phyloP scores from a whole-genome alignment of 2,329 filamentous ascomycete genomes.

The Fusarium pseudoanthophilum region DNA sequence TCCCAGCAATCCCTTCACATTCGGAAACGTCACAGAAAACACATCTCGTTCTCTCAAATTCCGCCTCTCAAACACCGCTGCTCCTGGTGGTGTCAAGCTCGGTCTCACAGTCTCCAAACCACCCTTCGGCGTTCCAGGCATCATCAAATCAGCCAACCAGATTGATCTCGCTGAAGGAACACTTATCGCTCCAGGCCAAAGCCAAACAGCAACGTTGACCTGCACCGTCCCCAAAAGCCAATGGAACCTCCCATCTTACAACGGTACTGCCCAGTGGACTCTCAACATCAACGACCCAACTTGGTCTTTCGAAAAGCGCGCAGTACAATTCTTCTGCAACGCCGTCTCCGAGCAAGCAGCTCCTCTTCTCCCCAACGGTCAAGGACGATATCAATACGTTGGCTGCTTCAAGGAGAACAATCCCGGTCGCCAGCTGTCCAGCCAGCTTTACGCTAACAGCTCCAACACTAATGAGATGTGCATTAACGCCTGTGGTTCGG shows the following conservation, averaged over 20 bases:
- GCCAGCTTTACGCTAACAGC: constrained; percentile 53
- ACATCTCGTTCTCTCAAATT: constrained; percentile 59
- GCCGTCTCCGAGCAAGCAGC: constrained; percentile 64
- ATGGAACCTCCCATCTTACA: constrained; percentile 64
- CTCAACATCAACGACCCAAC: constrained; percentile 66
- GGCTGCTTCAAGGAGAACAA: constrained; percentile 69
- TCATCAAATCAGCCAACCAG: constrained; percentile 65
- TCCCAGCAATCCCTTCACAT: constrained; percentile 58
- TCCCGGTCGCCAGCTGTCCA: constrained; percentile 61
- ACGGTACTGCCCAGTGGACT: constrained; percentile 62
- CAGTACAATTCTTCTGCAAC: constrained; percentile 62
- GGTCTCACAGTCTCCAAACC: constrained; percentile 70
- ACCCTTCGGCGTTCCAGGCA: constrained; percentile 64
- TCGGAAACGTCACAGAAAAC: constrained; percentile 66
- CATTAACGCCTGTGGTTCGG: constrained; percentile 54
- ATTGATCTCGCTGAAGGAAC: constrained; percentile 69
- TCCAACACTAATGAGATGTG: constrained; percentile 58
- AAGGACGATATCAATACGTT: constrained; percentile 61
- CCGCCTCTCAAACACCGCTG: constrained; percentile 64
- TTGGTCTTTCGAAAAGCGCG: constrained; percentile 59
- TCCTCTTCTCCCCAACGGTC: constrained; percentile 56
- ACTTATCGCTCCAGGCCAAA: constrained; percentile 59
- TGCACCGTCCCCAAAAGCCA: constrained; percentile 67
- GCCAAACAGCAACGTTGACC: constrained; percentile 61
- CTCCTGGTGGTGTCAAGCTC: constrained; percentile 57